These are phyloP conservation scores for Colletotrichum cordylinicola DNA, from an alignment of 2,329 filamentous ascomycete species.

Conservation along the genomic window DNA sequence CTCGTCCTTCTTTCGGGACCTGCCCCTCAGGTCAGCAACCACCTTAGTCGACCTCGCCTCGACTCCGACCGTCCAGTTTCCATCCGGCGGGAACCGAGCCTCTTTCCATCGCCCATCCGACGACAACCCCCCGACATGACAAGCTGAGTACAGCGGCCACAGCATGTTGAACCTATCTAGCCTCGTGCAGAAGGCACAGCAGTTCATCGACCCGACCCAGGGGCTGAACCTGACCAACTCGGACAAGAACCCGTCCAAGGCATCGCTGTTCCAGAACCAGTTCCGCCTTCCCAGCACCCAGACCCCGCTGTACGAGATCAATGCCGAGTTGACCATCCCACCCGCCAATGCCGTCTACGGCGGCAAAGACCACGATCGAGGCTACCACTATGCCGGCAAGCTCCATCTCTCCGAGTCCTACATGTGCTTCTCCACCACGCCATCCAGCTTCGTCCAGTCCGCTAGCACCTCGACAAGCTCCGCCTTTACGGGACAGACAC, in stretches of 20 bases:
- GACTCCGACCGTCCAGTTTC: not conserved
- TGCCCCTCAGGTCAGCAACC: not conserved
- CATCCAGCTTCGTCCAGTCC: slow-evolving; percentile 82
- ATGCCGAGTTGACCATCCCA: slow-evolving; percentile 89
- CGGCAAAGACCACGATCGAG: slow-evolving; percentile 73
- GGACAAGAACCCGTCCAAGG: slow-evolving; percentile 86
- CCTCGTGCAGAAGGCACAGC: slow-evolving; percentile 94
- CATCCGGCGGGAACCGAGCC: not conserved
- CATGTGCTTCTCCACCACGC: slow-evolving; percentile 95
- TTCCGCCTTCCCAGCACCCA: slow-evolving; percentile 94
- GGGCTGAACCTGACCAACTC: slow-evolving; percentile 74
- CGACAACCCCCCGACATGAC: slow-evolving; percentile 38
- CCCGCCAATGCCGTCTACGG: slow-evolving; percentile 73
- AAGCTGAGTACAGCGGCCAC: slow-evolving; percentile 31
- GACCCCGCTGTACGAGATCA: slow-evolving; percentile 94
- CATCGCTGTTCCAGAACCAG: slow-evolving; percentile 91
- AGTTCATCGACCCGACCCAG: slow-evolving; percentile 89
- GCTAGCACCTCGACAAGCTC: slow-evolving; percentile 82
- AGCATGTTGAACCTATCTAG: slow-evolving; percentile 71
- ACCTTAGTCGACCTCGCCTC: not conserved
- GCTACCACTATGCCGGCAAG: slow-evolving; percentile 90
- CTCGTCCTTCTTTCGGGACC: not conserved
- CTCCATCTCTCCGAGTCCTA: slow-evolving; percentile 94
- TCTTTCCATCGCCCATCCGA: not conserved
- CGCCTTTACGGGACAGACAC: slow-evolving; percentile 89